These are phyloP conservation scores for Melanopsichium pennsylvanicum DNA, from an alignment of 1,284 basidiomycete genomes.

Conservation along the genomic window DNA sequence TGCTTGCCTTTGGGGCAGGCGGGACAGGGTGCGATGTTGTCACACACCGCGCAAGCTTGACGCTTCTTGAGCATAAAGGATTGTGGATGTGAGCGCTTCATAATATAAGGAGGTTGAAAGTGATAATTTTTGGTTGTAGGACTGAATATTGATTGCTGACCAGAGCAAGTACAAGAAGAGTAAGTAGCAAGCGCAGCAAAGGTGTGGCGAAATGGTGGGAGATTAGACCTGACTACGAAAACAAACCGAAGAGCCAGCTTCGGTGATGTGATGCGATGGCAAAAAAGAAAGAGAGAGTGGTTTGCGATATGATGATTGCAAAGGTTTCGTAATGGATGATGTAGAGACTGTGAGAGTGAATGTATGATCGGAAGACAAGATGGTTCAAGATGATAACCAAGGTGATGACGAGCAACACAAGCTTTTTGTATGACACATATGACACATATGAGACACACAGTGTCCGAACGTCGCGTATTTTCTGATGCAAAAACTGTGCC, in stretches of 20 bases:
- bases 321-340: too few relatives aligned
- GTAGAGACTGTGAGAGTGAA: too few relatives aligned
- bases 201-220: background rate
- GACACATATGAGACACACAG: too few relatives aligned
- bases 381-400: background rate
- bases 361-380: background rate
- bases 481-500: too few relatives aligned
- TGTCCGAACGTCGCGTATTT: too few relatives aligned
- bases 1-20: constrained; percentile 34
- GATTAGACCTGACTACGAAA: background rate
- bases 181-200: too few relatives aligned
- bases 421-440: too few relatives aligned
- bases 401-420: background rate
- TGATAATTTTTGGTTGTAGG: background rate
- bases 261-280: background rate
- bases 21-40: constrained; percentile 42
- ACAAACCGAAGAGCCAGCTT: constrained; percentile 21
- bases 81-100: constrained; percentile 23
- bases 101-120: background rate
- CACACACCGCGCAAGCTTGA: constrained; percentile 39
- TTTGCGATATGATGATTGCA: background rate
- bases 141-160: too few relatives aligned
- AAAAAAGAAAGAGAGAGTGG: background rate
- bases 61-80: constrained; percentile 37
- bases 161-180: too few relatives aligned